Evolutionary conservation across 305 asterid genomes (phyloP), one percentile per base, ranked within the genome.

Genomic region (Ruellia speciosa): DNA sequence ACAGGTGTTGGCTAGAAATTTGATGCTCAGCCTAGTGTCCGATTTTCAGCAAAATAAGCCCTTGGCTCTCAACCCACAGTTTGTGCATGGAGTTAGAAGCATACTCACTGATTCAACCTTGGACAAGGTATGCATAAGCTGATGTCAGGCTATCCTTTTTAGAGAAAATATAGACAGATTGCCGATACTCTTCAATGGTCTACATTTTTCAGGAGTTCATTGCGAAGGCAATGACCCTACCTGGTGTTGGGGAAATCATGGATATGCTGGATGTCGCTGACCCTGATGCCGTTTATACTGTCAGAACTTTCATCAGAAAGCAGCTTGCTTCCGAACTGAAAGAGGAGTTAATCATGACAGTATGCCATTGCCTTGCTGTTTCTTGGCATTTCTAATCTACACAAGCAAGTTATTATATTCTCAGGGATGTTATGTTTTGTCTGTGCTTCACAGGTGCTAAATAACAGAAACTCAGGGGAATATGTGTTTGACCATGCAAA

Each of bases 191-290:
- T 39, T 63, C 35, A 24, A 41, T 56, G 49, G 13, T 49, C 28
- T 56, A 40, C 41, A 33, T 65, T 63, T 14, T 68, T 65, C 68
- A 92, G 99, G 99, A 92, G 75, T 92, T 92, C 70, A 86, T 86
- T 70, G 86, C 99, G 0, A 92, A 84, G 85, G 95, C 99, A 60
- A 60, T 92, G 54, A 88, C 94, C 67, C 72, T 92, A 45, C 99
- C 99, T 4, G 95, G 96, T 62, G 80, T 65, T 63, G 95, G 95
- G 28, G 99, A 92, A 77, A 86, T 92, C 71, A 88, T 88, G 99
- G 99, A 92, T 82, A 60, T 88, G 85, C 73, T 92, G 95, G 86
- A 79, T 65, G 86, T 86, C 66, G 99, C 97, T n/a, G 99, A 92
- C 68, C 97, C 99, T 0, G 99, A 92, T 71, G 97, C 99, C 28